phyloP scores from a whole-genome alignment of 169 alveolate species.

The Fabrea salina region DNA sequence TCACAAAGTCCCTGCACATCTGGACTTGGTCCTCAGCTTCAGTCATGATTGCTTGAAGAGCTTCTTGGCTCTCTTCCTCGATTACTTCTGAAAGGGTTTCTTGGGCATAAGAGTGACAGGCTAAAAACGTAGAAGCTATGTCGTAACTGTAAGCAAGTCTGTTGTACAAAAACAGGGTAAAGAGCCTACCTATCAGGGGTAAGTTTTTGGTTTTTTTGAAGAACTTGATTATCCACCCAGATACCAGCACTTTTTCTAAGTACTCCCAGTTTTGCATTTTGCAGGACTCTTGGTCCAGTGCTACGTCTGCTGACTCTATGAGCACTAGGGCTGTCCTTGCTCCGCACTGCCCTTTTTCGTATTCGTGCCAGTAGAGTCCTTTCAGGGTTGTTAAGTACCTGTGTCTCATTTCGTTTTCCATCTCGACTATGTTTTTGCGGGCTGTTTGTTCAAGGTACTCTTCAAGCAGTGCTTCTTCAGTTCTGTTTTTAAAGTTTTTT shows the following conservation, averaged over 20 bases:
- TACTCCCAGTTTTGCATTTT: background rate
- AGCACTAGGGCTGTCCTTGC: background rate
- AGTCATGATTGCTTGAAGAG: background rate
- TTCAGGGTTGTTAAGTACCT: background rate
- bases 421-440: background rate
- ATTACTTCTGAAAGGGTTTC: background rate
- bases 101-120: slow-evolving; percentile 3
- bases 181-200: background rate
- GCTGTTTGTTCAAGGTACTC: no score
- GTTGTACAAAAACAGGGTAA: background rate
- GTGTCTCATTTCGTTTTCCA: background rate
- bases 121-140: background rate
- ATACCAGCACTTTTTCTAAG: background rate
- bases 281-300: background rate
- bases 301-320: background rate
- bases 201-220: background rate
- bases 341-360: slow-evolving; percentile 9
- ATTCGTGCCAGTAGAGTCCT: background rate
- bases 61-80: background rate
- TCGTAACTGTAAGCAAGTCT: background rate
- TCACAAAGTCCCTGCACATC: background rate
- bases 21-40: slow-evolving; percentile 14
- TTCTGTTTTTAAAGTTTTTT: background rate
- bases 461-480: background rate
- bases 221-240: background rate